A percentile compares a stretch with the other conserved stretches of the same genome.
These are phyloP conservation scores for Coemansia sp. DNA, from an alignment of 192 early-diverging fungal genomes.

Conservation along the genomic window DNA sequence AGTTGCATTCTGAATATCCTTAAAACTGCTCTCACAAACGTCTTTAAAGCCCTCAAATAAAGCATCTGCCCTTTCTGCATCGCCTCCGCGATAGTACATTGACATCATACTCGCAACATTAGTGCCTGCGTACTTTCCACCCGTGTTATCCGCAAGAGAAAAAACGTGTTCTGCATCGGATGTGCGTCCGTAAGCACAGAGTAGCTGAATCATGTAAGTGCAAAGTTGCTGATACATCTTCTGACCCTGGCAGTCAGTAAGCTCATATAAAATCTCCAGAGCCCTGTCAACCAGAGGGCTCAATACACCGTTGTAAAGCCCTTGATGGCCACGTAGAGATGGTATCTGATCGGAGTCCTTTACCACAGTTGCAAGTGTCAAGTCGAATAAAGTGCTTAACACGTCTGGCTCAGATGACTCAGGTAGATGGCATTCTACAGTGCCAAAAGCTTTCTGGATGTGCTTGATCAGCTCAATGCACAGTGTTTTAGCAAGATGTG, in stretches of 20 bases:
- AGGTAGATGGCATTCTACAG: background rate
- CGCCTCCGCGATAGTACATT: slow-evolving; percentile 33
- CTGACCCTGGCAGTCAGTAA: slow-evolving; percentile 3
- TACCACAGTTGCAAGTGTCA: background rate
- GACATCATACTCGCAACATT: slow-evolving; percentile 25
- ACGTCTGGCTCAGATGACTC: background rate
- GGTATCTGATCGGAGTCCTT: background rate
- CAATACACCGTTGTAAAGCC: background rate
- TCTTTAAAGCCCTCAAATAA: slow-evolving; percentile 16
- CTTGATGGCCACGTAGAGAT: background rate
- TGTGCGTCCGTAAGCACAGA: slow-evolving; percentile 24
- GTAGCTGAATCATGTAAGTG: slow-evolving; percentile 11
- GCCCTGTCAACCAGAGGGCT: background rate
- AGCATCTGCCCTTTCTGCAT: slow-evolving; percentile 12
- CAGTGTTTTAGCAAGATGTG: slow-evolving; percentile 20
- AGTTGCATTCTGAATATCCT: background rate
- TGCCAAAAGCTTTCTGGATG: background rate
- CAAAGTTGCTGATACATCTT: background rate
- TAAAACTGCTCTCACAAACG: slow-evolving; percentile 13
- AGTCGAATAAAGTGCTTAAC: background rate
- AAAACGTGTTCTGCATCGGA: slow-evolving; percentile 30
- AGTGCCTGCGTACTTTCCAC: slow-evolving; percentile 17
- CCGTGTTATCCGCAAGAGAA: slow-evolving; percentile 1
- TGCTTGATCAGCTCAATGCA: background rate
- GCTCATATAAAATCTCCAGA: slow-evolving; percentile 11